A percentile compares a stretch with the other conserved stretches of the same genome.
These are phyloP conservation scores for Solanum pennellii DNA, from an alignment of 257 asterid genomes.

Conservation along the genomic window DNA sequence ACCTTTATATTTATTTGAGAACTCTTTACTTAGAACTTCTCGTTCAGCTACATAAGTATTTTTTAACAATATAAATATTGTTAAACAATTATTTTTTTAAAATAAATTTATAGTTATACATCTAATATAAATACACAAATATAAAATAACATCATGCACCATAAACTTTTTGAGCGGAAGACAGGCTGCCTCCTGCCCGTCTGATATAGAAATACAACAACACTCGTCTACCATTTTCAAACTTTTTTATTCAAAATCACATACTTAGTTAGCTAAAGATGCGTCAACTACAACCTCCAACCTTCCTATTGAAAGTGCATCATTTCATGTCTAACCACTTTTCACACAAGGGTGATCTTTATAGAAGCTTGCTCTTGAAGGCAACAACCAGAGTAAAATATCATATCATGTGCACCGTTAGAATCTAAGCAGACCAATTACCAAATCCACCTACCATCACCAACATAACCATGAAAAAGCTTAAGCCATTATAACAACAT, in stretches of 20 bases:
- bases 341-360: too few relatives aligned
- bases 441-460: neutral
- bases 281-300: neutral
- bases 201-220: too few relatives aligned
- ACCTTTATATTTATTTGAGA: neutral
- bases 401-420: neutral
- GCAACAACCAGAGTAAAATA: too few relatives aligned
- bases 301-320: neutral
- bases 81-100: neutral
- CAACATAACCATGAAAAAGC: neutral
- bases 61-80: neutral
- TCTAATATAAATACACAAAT: neutral
- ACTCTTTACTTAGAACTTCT: neutral
- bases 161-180: neutral
- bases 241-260: too few relatives aligned
- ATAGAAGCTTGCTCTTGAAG: too few relatives aligned
- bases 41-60: neutral
- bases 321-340: neutral
- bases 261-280: too few relatives aligned
- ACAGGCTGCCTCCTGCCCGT: neutral
- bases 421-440: neutral
- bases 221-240: too few relatives aligned
- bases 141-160: neutral
- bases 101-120: neutral
- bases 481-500: too few relatives aligned